A percentile compares a stretch with the other conserved stretches of the same genome.
Conservation (phyloP, 495 filamentous ascomycete genomes). For the Xanthoparmelia taractica region DNA sequence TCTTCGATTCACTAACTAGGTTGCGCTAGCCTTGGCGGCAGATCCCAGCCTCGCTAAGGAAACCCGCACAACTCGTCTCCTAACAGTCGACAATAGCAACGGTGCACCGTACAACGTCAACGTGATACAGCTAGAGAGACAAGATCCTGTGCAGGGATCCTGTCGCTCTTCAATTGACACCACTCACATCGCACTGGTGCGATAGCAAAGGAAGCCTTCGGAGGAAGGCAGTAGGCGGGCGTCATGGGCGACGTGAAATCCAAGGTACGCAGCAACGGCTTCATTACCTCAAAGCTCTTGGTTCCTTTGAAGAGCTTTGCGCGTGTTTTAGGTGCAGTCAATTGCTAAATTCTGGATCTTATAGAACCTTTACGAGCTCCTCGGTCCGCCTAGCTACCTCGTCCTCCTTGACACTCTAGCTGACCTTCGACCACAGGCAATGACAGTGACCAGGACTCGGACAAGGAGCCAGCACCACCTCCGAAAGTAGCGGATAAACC, state of each 20-base stretch:
- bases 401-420: conserved; percentile 21
- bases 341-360: conserved; percentile 26
- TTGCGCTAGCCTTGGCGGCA: conserved; percentile 3
- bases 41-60: conserved; percentile 18
- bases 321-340: conserved; percentile 21
- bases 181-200: conserved; percentile 21
- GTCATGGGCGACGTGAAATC: conserved; percentile 31
- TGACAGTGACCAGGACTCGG: conserved; percentile 79
- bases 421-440: conserved; percentile 53
- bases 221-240: conserved; percentile 27
- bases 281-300: neutral
- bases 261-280: conserved; percentile 22
- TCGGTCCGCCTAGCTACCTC: conserved; percentile 54
- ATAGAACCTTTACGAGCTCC: conserved; percentile 81
- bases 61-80: conserved; percentile 17
- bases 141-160: conserved; percentile 25
- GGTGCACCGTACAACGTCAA: neutral
- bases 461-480: conserved; percentile 66
- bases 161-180: conserved; percentile 21
- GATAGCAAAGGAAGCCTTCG: conserved; percentile 25
- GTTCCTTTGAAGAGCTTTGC: neutral
- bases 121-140: conserved; percentile 17
- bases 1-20: neutral
- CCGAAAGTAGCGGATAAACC: conserved; percentile 83
- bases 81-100: neutral